These are phyloP conservation scores for Globisporangium abappressorium DNA, from an alignment of 352 stramenopile genomes.

Conservation along the genomic window DNA sequence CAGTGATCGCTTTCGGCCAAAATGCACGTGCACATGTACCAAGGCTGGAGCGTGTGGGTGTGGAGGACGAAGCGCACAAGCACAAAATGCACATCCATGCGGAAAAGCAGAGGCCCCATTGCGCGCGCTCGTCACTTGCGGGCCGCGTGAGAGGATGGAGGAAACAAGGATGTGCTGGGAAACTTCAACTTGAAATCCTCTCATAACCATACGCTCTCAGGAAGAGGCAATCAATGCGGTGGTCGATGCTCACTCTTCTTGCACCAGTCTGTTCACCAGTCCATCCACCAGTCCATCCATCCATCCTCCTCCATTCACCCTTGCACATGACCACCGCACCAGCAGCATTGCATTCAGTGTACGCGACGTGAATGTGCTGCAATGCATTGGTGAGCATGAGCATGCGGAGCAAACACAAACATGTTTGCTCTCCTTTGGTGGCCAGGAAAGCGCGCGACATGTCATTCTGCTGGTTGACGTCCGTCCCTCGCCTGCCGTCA, in stretches of 20 bases:
- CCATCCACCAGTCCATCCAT: neutral
- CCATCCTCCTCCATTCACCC: neutral
- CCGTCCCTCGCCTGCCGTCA: neutral
- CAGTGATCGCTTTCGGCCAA: neutral
- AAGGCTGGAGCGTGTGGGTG: too few species aligned
- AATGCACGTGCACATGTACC: too few species aligned
- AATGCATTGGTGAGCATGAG: neutral
- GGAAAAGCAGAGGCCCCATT: neutral
- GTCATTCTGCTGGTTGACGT: neutral
- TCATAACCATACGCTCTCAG: neutral
- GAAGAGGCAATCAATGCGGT: neutral
- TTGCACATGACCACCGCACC: neutral
- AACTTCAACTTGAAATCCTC: slow-evolving; percentile 3
- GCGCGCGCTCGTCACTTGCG: neutral
- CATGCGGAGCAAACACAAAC: neutral
- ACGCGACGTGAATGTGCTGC: neutral
- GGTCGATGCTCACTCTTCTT: neutral
- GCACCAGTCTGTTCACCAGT: neutral
- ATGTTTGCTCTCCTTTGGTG: neutral
- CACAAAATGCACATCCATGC: neutral
- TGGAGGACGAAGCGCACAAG: neutral
- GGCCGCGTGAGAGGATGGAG: neutral
- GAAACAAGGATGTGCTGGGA: neutral
- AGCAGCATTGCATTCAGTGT: neutral
- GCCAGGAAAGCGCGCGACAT: neutral